Evolutionary conservation across 2,329 filamentous ascomycete species (phyloP), one percentile per base, ranked within the genome.

Genomic region (Stagonosporopsis cucurbitacearum): DNA sequence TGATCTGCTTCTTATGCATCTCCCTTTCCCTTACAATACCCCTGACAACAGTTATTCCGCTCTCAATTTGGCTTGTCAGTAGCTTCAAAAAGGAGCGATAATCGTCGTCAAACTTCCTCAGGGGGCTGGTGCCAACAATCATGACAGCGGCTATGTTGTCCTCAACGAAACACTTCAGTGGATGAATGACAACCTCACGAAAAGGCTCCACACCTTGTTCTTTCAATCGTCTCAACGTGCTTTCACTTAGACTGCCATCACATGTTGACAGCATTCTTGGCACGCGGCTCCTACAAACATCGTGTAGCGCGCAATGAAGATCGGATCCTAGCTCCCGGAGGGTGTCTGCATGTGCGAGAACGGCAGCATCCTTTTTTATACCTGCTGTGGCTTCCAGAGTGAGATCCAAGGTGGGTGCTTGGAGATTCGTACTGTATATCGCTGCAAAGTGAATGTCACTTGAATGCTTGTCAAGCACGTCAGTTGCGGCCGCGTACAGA

Each of bases 1-100:
- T 89, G 62, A 81, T 82, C 71, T 91, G 87, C 1, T 89, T 88
- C 54, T 88, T 83, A 54, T 83, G 84, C 59, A 93, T 91, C 69
- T 93, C 90, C 63, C 92, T 90, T 69, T 92, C 90, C 54, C 92
- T 92, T 3, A 92, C 75, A 0, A 92, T 88, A 0, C 92, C 90
- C 0, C 89, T 92, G 1, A 89, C 90, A 19, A 50, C 73, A 92
- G 83, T 0, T 88, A 91, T 1, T 89, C 93, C 13, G 87, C 48
- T 55, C 26, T 55, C 88, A 8, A 93, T 78, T 68, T 93, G 90
- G 19, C 89, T 83, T 37, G 86, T 87, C 5, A 92, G 75, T 0
- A 93, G 80, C 63, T 89, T 86, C 32, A 93, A 82, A 66, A 93
- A 93, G 0, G 93, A 79, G 58, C 85, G 84, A 66, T 93, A 94